phyloP scores from a whole-genome alignment of 2,329 filamentous ascomycete species.

The Xylaria multiplex region DNA sequence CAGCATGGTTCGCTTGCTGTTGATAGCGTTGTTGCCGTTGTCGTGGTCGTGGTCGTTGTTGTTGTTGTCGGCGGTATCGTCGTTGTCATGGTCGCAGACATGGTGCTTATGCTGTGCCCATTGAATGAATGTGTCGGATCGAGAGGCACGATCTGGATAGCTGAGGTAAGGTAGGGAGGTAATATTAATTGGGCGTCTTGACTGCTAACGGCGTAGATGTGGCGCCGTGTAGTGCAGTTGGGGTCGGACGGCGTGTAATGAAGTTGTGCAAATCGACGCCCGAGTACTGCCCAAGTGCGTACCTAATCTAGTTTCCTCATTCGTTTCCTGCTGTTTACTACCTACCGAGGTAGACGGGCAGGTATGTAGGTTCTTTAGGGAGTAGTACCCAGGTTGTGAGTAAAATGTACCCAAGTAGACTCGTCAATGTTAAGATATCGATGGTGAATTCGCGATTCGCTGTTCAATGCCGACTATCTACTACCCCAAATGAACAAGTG shows the following conservation, averaged over 20 bases:
- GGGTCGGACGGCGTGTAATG: neutral
- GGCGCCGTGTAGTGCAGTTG: slow-evolving; percentile 1
- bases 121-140: neutral
- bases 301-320: neutral
- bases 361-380: no score
- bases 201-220: neutral
- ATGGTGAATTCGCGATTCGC: neutral
- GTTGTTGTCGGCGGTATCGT: slow-evolving; percentile 38
- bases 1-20: slow-evolving; percentile 54
- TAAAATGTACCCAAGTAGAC: neutral
- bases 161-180: neutral
- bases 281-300: no score
- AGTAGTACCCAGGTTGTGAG: neutral
- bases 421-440: neutral
- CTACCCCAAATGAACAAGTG: neutral
- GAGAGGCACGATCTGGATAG: neutral
- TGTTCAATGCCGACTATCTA: neutral
- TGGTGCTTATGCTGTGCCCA: slow-evolving; percentile 14
- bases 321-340: neutral
- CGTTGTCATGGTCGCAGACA: slow-evolving; percentile 45
- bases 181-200: neutral
- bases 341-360: no score
- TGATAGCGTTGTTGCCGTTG: slow-evolving; percentile 40
- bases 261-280: neutral
- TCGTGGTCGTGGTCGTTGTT: slow-evolving; percentile 38